phyloP scores from a whole-genome alignment of 2,329 filamentous ascomycete genomes.

The Colletotrichum kahawae region DNA sequence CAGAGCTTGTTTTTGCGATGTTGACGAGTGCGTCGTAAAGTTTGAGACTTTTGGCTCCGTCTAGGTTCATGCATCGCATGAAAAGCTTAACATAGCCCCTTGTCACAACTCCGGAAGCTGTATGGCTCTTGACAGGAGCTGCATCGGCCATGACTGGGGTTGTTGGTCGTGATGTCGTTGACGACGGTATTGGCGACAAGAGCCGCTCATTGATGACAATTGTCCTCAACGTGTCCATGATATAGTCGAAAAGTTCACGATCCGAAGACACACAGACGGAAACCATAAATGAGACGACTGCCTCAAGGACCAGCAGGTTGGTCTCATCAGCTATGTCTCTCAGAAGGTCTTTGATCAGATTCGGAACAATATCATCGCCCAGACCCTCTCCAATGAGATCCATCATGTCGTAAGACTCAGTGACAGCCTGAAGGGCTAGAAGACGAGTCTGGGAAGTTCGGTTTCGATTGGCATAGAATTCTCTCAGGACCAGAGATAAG shows the following conservation, averaged over 20 bases:
- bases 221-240: constrained; percentile 56
- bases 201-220: constrained; percentile 56
- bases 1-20: constrained; percentile 64
- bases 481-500: constrained; percentile 61
- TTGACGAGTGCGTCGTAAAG: constrained; percentile 68
- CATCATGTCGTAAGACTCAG: constrained; percentile 63
- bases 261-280: constrained; percentile 67
- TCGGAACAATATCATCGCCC: constrained; percentile 61
- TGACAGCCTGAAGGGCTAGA: constrained; percentile 64
- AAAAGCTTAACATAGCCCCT: constrained; percentile 79
- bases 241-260: constrained; percentile 61
- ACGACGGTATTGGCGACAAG: constrained; percentile 43
- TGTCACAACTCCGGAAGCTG: constrained; percentile 73
- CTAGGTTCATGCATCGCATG: constrained; percentile 71
- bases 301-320: constrained; percentile 68
- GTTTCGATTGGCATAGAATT: constrained; percentile 66
- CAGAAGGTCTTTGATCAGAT: constrained; percentile 67
- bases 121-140: constrained; percentile 41
- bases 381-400: constrained; percentile 61
- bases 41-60: constrained; percentile 67
- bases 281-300: constrained; percentile 68
- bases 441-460: constrained; percentile 68
- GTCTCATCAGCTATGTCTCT: constrained; percentile 65
- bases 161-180: constrained; percentile 29
- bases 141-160: constrained; percentile 27